Base-by-base conservation (phyloP, 1,284 basidiomycete genomes). In the Ustilago lituana region DNA sequence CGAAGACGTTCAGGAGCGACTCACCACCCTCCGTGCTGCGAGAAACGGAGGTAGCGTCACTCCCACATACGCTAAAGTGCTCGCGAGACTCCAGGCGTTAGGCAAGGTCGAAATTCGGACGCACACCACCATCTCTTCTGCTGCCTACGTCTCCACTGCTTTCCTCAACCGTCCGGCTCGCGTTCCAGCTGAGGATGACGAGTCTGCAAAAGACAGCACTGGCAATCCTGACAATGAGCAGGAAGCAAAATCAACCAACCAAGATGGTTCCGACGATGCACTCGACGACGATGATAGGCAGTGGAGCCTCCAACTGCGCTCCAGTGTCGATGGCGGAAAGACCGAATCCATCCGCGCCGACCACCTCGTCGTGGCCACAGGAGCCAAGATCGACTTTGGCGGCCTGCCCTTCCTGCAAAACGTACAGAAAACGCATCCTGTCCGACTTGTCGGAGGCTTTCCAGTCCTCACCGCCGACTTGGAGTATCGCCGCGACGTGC, bases 31-130 rank as follows among this genome's bases (percentile, higher is more conserved):
- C 31, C 66, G 65, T 15, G 23, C 46, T 0, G 81, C 82, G 4
- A 67, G 82, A 6, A 64, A 77, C 22, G 82, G 82, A 2, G 80
- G 80, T 3, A 78, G 71, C 31, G 78, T 83, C 35, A 83, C 81
- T 19, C 81, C 81, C 5, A 55, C 66, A 4, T 83, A 78, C 37
- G 58, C 69, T 2, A 71, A 60, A 3, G 36, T 78, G 20, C 47
- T 83, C 5, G 54, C 68, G 12, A 45, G 64, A 23, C 69, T 75
- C 32, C 72, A 72, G 31, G 54, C 58, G 22, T 14, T 63, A 2
- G 79, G 77, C 0, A 52, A 52, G 14, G 37, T 83, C 1, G 69
- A 77, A 31, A 65, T 80, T 3, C 50, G 55, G 10, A 75, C 55
- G 5, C 63, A 78, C 31, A 79, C 80, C 1, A 61, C 72, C 9